phyloP scores from a whole-genome alignment of 2,329 filamentous ascomycete species.

The Colletotrichum sp. region DNA sequence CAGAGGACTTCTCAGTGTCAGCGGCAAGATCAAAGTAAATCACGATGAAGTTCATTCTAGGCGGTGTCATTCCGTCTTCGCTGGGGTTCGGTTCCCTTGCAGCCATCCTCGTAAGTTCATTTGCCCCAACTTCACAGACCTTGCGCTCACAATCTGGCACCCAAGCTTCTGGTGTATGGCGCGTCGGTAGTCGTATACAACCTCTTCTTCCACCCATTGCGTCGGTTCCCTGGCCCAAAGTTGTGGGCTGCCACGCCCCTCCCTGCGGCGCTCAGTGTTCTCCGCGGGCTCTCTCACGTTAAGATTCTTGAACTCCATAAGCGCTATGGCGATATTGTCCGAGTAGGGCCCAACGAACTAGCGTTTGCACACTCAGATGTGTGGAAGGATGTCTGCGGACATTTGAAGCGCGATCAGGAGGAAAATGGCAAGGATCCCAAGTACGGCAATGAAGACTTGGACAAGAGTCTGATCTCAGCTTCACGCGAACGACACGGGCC shows the following conservation, averaged over 20 bases:
- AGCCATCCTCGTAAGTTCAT: not conserved
- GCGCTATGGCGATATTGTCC: constrained; percentile 37
- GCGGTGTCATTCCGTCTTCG: not conserved
- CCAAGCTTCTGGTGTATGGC: not conserved
- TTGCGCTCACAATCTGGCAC: not conserved
- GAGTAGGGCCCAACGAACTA: constrained; percentile 42
- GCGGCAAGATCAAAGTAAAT: not conserved
- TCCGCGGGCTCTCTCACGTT: not conserved
- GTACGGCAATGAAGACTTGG: not conserved
- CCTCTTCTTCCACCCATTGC: constrained; percentile 37
- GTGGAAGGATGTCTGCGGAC: constrained; percentile 46
- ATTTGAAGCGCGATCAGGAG: not conserved
- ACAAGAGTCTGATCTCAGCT: not conserved
- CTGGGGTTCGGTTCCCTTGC: not conserved
- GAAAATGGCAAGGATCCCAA: constrained; percentile 1
- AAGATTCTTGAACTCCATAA: constrained; percentile 18
- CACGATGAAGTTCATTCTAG: not conserved
- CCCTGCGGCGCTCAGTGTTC: not conserved
- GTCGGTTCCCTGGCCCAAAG: constrained; percentile 32
- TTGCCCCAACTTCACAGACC: not conserved
- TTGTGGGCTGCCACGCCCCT: not conserved
- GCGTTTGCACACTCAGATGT: constrained; percentile 37
- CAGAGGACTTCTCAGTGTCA: not conserved
- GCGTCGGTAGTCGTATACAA: constrained; percentile 28
- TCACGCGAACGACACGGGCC: constrained; percentile 22